Percentiles rank a stretch among this genome's conserved stretches.
Conservation (phyloP, 768 basidiomycete species). For the Podaxis mareebaensis region DNA sequence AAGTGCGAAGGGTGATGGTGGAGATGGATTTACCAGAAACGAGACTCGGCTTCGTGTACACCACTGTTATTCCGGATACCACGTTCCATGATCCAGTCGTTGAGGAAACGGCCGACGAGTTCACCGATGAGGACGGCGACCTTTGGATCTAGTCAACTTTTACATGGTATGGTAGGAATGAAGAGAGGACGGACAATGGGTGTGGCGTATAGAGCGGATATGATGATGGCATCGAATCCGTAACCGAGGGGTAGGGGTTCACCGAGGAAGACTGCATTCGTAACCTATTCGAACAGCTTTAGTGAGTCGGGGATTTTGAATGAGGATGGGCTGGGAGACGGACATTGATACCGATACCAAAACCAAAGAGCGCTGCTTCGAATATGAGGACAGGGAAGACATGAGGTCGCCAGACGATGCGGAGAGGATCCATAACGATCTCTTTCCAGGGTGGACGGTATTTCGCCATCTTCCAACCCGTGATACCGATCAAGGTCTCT, state of each 20-base stretch:
- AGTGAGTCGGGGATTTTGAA: background rate
- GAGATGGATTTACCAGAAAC: slow-evolving; percentile 41
- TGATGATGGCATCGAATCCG: slow-evolving; percentile 37
- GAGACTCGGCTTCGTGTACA: slow-evolving; percentile 43
- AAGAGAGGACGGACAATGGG: slow-evolving; percentile 30
- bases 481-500: slow-evolving; percentile 63
- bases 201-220: slow-evolving; percentile 38
- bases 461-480: slow-evolving; percentile 58
- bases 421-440: slow-evolving; percentile 44
- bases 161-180: background rate
- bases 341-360: slow-evolving; percentile 37
- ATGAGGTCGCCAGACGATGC: slow-evolving; percentile 65
- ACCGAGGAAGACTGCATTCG: slow-evolving; percentile 29
- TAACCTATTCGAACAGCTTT: slow-evolving; percentile 25
- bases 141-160: slow-evolving; percentile 13
- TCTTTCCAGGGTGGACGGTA: slow-evolving; percentile 55
- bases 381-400: slow-evolving; percentile 50
- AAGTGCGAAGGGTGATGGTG: too few species aligned
- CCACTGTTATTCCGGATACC: slow-evolving; percentile 34
- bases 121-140: slow-evolving; percentile 39
- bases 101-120: slow-evolving; percentile 33
- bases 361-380: slow-evolving; percentile 41
- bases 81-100: slow-evolving; percentile 33
- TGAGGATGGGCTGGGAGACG: slow-evolving; percentile 19
- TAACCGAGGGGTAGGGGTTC: slow-evolving; percentile 27